Evolutionary conservation across 352 stramenopile species (phyloP).

Genomic region (Globisporangium nodosum): DNA sequence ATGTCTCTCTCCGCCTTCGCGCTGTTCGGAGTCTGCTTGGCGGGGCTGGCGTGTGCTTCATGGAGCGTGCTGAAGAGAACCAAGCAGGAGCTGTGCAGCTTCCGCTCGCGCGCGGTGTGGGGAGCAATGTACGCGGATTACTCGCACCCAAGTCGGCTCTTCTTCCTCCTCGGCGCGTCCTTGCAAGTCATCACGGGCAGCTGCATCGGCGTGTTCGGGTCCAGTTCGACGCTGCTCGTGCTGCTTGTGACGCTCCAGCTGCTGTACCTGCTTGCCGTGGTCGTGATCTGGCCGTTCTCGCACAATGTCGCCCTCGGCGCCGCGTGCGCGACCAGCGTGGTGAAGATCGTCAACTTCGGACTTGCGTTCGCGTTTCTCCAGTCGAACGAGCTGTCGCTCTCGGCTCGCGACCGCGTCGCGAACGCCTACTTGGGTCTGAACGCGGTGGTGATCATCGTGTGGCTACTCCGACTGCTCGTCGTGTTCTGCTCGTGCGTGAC

Average conservation of each 20-base stretch:
- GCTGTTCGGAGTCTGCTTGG: slow-evolving; percentile 20
- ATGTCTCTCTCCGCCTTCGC: slow-evolving; percentile 15
- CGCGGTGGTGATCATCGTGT: slow-evolving; percentile 22
- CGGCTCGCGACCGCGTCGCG: slow-evolving; percentile 12
- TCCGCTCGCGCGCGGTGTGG: slow-evolving; percentile 21
- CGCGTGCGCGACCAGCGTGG: slow-evolving; percentile 8
- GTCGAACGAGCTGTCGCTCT: slow-evolving; percentile 12
- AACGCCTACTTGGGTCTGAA: slow-evolving; percentile 26
- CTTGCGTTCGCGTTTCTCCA: slow-evolving; percentile 32
- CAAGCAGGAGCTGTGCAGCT: slow-evolving; percentile 21
- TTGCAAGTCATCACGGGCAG: slow-evolving; percentile 27
- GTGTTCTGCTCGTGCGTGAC: slow-evolving; percentile 17
- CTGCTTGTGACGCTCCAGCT: slow-evolving; percentile 25
- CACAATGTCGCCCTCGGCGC: slow-evolving; percentile 10
- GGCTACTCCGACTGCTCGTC: slow-evolving; percentile 22
- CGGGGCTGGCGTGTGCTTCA: slow-evolving; percentile 13
- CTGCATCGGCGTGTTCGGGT: slow-evolving; percentile 24
- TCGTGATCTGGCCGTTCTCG: slow-evolving; percentile 30
- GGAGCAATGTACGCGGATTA: slow-evolving; percentile 33
- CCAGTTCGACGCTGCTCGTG: slow-evolving; percentile 23
- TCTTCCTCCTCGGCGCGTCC: slow-evolving; percentile 27
- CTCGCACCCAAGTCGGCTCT: slow-evolving; percentile 26
- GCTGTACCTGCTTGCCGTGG: slow-evolving; percentile 23
- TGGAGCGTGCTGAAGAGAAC: slow-evolving; percentile 15
- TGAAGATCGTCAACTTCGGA: slow-evolving; percentile 28